Evolutionary conservation across 2,329 filamentous ascomycete genomes (phyloP).

Genomic region (Phaeomoniella chlamydospora): DNA sequence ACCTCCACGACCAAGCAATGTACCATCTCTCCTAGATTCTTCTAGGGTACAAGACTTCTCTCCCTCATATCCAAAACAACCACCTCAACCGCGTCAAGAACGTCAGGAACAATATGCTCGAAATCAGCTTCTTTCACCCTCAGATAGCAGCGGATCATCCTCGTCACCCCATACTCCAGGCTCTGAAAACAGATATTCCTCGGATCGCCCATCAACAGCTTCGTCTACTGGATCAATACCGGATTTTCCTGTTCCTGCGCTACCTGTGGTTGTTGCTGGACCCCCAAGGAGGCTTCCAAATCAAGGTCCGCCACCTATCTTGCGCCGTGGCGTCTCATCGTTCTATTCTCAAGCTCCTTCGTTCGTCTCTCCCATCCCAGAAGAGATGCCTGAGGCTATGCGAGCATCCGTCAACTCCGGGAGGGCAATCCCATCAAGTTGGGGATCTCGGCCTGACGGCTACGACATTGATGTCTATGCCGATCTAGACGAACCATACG

Average conservation of each 20-base stretch:
- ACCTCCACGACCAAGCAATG: constrained; percentile 22
- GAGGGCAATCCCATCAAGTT: constrained; percentile 55
- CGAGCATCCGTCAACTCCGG: constrained; percentile 53
- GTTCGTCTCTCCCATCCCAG: constrained; percentile 61
- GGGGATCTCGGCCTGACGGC: constrained; percentile 36
- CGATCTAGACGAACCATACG: constrained; percentile 16
- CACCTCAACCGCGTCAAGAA: constrained; percentile 5
- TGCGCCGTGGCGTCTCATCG: constrained; percentile 18
- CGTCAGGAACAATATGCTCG: constrained; percentile 16
- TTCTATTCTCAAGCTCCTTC: constrained; percentile 46
- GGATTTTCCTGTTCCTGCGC: constrained; percentile 13
- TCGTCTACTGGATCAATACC: constrained; percentile 14
- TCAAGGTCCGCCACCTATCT: constrained; percentile 17
- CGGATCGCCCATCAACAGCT: constrained; percentile 12
- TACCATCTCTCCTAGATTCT: constrained; percentile 22
- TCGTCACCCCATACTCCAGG: constrained; percentile 12
- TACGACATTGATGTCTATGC: constrained; percentile 23
- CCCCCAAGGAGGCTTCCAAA: constrained; percentile 14
- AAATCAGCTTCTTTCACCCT: constrained; percentile 8
- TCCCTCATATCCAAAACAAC: constrained; percentile 11
- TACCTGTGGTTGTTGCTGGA: constrained; percentile 9
- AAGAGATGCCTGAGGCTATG: constrained; percentile 41
- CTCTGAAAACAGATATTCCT: constrained; percentile 9
- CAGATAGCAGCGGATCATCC: constrained; percentile 1
- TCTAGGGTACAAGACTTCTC: constrained; percentile 16